Conservation (phyloP, 805 yeast species). For the Metschnikowia peoriensis region DNA sequence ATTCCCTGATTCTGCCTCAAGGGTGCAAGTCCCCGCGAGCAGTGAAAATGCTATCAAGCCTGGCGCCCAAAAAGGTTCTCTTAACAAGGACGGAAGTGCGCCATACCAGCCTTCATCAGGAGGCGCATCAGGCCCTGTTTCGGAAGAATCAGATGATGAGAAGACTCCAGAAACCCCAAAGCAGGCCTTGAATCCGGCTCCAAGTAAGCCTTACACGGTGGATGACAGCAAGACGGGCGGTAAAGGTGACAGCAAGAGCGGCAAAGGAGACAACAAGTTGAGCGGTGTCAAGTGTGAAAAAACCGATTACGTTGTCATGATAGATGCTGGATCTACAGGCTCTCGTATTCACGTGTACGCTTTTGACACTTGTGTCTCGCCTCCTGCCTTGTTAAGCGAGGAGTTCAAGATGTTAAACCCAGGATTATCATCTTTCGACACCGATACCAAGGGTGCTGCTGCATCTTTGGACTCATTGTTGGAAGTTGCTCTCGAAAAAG, state of each 20-base stretch:
- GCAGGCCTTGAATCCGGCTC: slow-evolving; percentile 4
- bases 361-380: slow-evolving; percentile 81
- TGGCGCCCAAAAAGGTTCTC: slow-evolving; percentile 30
- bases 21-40: slow-evolving; percentile 21
- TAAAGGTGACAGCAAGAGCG: neutral
- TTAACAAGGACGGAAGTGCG: slow-evolving; percentile 35
- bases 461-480: slow-evolving; percentile 81
- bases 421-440: slow-evolving; percentile 83
- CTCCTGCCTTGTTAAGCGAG: slow-evolving; percentile 79
- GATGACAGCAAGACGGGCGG: neutral
- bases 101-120: slow-evolving; percentile 27
- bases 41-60: slow-evolving; percentile 13
- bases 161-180: neutral
- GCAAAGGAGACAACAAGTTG: neutral
- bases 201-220: neutral
- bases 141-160: neutral
- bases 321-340: slow-evolving; percentile 98
- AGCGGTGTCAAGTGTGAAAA: slow-evolving; percentile 25
- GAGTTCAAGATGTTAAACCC: slow-evolving; percentile 87
- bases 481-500: slow-evolving; percentile 67
- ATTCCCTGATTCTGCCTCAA: slow-evolving; percentile 31
- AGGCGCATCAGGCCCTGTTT: neutral
- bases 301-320: slow-evolving; percentile 80
- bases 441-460: slow-evolving; percentile 84
- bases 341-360: slow-evolving; percentile 93